Evolutionary conservation across 2,329 filamentous ascomycete genomes (phyloP), one percentile per base, ranked within the genome.

Genomic region (Gnomoniopsis smithogilvyi): DNA sequence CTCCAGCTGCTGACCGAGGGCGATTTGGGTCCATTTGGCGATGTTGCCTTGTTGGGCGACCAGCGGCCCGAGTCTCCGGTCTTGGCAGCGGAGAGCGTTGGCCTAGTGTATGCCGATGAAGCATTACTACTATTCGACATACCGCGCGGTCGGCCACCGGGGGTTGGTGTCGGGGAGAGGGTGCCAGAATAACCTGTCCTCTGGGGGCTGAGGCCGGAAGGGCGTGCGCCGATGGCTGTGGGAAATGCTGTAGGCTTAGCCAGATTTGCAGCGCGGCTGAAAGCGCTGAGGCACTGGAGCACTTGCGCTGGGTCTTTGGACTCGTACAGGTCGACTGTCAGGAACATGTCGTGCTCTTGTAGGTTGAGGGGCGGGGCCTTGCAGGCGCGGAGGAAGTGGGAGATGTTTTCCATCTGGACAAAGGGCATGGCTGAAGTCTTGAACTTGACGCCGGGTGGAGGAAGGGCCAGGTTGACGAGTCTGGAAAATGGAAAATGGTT

Each of bases 361-460:
- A 99, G 86, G 73, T 88, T 93, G 54, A 99, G 79, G 0, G 95
- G 95, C 26, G 90, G 85, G 53, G 84, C 79, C 74, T 96, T 91
- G 78, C 93, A 96, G 61, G 92, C 92, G 69, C 85, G 87, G 56
- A 99, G 85, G 76, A 97, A 99, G 70, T 96, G 91, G 4, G 93
- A 96, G 70, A 99, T 97, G 72, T 99, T 99, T 74, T 99, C 95
- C 93, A 98, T 98, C 75, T 99, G 95, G 45, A 98, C 94, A 72
- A 99, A 99, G 0, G 95, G 95, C 94, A 98, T 98, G 45, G 86
- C 77, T 1, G 93, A 96, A 70, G 89, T 82, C 76, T 98, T 98
- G 83, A 90, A 98, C 73, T 89, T 92, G 75, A 96, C 84, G 34
- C 89, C 89, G 0, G 91, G 90, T 17, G 88, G 84, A 26, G 91